These are phyloP conservation scores for Dipodascopsis uninucleata DNA, from an alignment of 805 yeast genomes.

Conservation along the genomic window DNA sequence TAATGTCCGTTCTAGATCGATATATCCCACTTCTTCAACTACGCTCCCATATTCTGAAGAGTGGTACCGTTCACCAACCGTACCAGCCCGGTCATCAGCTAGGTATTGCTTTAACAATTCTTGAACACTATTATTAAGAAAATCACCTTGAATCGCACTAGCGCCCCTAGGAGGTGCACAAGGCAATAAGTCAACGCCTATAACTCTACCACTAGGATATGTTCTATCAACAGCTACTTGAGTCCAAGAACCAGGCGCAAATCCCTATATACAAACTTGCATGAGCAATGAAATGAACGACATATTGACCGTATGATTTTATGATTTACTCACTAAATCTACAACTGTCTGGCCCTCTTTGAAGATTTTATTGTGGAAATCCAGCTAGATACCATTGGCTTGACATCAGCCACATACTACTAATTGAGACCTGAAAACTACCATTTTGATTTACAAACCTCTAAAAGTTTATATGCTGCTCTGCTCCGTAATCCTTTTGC, in stretches of 20 bases:
- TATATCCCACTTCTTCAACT: constrained; percentile 19
- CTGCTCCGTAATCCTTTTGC: constrained; percentile 64
- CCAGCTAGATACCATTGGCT: constrained; percentile 43
- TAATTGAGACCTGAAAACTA: no score
- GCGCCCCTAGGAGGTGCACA: constrained; percentile 79
- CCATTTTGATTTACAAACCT: constrained; percentile 5
- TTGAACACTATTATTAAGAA: constrained; percentile 66
- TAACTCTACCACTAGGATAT: constrained; percentile 49
- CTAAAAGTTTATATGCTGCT: constrained; percentile 85
- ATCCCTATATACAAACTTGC: constrained; percentile 49
- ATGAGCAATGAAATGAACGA: no score
- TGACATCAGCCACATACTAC: no score
- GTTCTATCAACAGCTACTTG: constrained; percentile 68
- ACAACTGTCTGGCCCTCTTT: constrained; percentile 57
- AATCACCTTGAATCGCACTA: constrained; percentile 79
- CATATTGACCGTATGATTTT: not conserved
- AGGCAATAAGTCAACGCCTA: constrained; percentile 82
- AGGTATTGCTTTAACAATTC: constrained; percentile 52
- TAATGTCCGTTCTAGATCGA: constrained; percentile 32
- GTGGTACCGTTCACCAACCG: constrained; percentile 17
- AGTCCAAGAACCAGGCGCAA: constrained; percentile 94
- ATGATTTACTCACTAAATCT: constrained; percentile 53
- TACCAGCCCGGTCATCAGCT: constrained; percentile 33
- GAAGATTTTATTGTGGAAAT: constrained; percentile 60
- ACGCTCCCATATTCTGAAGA: constrained; percentile 13